These are phyloP conservation scores for Pseudogymnoascus sp. DNA, from an alignment of 2,329 filamentous ascomycete genomes.

Conservation along the genomic window DNA sequence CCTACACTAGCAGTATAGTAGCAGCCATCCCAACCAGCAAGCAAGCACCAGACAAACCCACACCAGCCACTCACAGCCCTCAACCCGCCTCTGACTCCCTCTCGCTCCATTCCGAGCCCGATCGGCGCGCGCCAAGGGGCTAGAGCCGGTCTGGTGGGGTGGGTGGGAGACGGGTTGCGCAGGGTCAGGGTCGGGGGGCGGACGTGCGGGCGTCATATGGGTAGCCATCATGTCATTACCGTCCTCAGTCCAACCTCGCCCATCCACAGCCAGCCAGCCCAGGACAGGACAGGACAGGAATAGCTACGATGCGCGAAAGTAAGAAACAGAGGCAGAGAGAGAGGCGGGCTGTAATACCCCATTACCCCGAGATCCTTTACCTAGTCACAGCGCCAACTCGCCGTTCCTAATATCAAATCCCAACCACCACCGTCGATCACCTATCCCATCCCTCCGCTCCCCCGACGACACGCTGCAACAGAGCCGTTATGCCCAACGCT, in stretches of 20 bases:
- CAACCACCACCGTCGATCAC: background rate
- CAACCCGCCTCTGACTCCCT: background rate
- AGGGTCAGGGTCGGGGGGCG: background rate
- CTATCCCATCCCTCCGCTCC: background rate
- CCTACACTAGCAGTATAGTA: too few species aligned
- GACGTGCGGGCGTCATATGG: background rate
- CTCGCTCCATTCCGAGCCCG: background rate
- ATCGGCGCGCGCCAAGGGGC: background rate
- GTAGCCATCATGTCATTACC: too few species aligned
- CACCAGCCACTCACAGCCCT: background rate
- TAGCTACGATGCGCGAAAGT: background rate
- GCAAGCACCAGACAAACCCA: background rate
- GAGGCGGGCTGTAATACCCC: background rate
- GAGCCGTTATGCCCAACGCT: background rate
- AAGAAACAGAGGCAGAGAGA: background rate
- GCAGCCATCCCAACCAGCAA: too few species aligned
- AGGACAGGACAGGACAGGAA: too few species aligned
- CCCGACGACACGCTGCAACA: background rate
- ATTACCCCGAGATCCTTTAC: background rate
- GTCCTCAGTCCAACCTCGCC: too few species aligned
- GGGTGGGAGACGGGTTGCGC: background rate
- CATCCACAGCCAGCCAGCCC: too few species aligned
- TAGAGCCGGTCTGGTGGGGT: too few species aligned
- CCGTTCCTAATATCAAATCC: too few species aligned
- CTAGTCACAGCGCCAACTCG: too few species aligned